Percentiles rank a stretch among this genome's conserved stretches.
Conservation (phyloP, 495 filamentous ascomycete genomes). For the Aspergillus sclerotiicarbonarius region DNA sequence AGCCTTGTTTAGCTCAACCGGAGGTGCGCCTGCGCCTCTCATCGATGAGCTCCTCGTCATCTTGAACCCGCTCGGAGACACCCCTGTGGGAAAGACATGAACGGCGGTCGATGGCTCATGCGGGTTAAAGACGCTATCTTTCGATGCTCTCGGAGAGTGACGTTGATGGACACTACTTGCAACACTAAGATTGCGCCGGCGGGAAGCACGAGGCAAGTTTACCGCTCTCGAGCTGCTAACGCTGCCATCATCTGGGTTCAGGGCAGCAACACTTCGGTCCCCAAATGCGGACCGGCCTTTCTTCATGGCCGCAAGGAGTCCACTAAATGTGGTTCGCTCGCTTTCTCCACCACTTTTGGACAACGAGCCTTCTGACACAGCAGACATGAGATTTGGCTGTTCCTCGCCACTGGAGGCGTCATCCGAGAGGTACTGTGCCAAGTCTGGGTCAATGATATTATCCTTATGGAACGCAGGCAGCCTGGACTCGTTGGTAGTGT, state of each 20-base stretch:
- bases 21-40: conserved; percentile 69
- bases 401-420: conserved; percentile 90
- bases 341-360: conserved; percentile 51
- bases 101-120: conserved; percentile 27
- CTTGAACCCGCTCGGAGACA: conserved; percentile 47
- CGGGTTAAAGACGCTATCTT: conserved; percentile 36
- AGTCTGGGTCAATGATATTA: conserved; percentile 95
- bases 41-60: conserved; percentile 83
- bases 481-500: conserved; percentile 60
- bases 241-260: conserved; percentile 58
- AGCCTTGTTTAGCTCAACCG: conserved; percentile 77
- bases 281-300: conserved; percentile 70
- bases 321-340: conserved; percentile 52
- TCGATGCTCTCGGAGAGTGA: conserved; percentile 61
- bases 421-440: conserved; percentile 94
- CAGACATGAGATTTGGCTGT: conserved; percentile 80
- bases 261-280: conserved; percentile 64
- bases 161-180: conserved; percentile 67
- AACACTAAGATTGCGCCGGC: conserved; percentile 74
- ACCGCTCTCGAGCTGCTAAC: conserved; percentile 57
- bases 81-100: conserved; percentile 17
- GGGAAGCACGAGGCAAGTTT: conserved; percentile 51
- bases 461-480: conserved; percentile 94
- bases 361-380: conserved; percentile 54
- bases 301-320: conserved; percentile 62